Conservation (phyloP, 257 asterid species). For the Lycium ferocissimum region DNA sequence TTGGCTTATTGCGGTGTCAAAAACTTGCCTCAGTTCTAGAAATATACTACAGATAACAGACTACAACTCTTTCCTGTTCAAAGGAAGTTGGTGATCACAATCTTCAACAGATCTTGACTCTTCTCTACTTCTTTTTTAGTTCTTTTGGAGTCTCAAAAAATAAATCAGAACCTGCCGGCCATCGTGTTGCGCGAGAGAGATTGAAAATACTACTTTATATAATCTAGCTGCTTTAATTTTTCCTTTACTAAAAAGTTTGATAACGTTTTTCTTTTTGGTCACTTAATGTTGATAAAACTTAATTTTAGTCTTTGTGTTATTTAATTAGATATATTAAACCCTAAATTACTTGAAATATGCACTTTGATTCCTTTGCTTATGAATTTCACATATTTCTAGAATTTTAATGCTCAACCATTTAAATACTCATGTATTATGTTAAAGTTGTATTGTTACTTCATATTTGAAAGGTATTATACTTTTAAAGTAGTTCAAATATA, state of each 20-base stretch:
- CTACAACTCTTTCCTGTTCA: not conserved
- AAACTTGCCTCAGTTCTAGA: not conserved
- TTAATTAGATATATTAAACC: not conserved
- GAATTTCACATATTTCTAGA: not conserved
- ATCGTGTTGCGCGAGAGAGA: not conserved
- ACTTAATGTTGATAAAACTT: not conserved
- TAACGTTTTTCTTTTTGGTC: too few species aligned
- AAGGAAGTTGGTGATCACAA: constrained; percentile 14
- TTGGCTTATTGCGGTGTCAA: constrained; percentile 22
- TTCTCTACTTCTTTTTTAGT: not conserved
- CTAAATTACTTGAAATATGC: not conserved
- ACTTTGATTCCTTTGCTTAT: not conserved
- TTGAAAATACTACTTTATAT: not conserved
- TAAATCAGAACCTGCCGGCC: constrained; percentile 15
- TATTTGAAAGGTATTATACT: too few species aligned
- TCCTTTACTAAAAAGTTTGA: too few species aligned
- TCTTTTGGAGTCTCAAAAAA: not conserved
- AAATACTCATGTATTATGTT: too few species aligned
- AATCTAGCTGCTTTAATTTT: not conserved
- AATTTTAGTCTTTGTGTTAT: not conserved
- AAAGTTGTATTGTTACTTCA: too few species aligned
- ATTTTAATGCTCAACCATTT: too few species aligned
- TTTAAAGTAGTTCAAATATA: too few species aligned
- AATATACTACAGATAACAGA: not conserved
- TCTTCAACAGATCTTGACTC: not conserved